Percentiles rank a stretch among this genome's conserved stretches.
These are phyloP conservation scores for Acanthamoeba royreba DNA, from an alignment of 208 protist species.

Conservation along the genomic window DNA sequence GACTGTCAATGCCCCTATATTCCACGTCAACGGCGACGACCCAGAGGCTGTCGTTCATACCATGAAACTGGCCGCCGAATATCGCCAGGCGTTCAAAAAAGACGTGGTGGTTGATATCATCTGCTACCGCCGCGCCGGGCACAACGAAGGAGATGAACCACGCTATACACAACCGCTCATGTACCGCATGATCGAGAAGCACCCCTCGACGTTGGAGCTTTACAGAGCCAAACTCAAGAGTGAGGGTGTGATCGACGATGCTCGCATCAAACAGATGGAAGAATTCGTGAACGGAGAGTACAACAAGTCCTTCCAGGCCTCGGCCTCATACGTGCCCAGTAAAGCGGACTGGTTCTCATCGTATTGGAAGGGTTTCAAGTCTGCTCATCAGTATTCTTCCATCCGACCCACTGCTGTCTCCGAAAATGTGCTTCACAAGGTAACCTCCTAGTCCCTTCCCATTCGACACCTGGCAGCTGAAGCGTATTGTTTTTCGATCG, in stretches of 20 bases:
- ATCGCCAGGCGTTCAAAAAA: slow-evolving; percentile 88
- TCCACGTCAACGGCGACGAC: slow-evolving; percentile 98
- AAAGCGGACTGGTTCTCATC: slow-evolving; percentile 79
- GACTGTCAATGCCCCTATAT: slow-evolving; percentile 88
- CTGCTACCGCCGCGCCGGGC: slow-evolving; percentile 94
- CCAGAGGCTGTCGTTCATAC: slow-evolving; percentile 85
- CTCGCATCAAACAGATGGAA: slow-evolving; percentile 69
- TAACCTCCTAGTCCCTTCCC: background rate
- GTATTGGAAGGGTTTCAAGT: slow-evolving; percentile 64
- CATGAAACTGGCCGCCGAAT: slow-evolving; percentile 87
- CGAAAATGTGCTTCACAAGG: slow-evolving; percentile 6
- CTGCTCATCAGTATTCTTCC: background rate
- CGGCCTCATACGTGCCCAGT: slow-evolving; percentile 80
- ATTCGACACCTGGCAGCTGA: background rate
- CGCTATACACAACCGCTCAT: slow-evolving; percentile 96
- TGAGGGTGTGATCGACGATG: slow-evolving; percentile 45
- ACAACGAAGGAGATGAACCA: slow-evolving; percentile 98
- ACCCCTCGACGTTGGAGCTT: slow-evolving; percentile 83
- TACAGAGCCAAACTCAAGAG: slow-evolving; percentile 43
- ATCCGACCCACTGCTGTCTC: slow-evolving; percentile 79
- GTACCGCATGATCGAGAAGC: slow-evolving; percentile 90
- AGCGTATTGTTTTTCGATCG: background rate
- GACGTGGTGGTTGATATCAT: slow-evolving; percentile 97
- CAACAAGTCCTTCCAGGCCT: slow-evolving; percentile 80
- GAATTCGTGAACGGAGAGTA: slow-evolving; percentile 84